Evolutionary conservation across 2,329 filamentous ascomycete species (phyloP).

Genomic region (Beauveria brongniartii): DNA sequence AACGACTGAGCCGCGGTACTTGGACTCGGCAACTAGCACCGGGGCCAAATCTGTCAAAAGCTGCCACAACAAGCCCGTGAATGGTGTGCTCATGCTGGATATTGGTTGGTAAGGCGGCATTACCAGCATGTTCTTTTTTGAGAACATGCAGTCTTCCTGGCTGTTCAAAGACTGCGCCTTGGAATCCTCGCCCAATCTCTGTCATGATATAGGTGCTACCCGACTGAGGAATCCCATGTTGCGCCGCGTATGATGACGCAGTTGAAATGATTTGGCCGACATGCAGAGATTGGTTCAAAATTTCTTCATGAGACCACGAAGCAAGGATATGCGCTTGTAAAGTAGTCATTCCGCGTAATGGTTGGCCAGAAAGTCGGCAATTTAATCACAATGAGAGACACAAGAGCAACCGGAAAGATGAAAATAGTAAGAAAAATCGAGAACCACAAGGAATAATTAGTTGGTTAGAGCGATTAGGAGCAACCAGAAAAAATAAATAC

Average conservation of each 20-base stretch:
- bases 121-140: constrained; percentile 15
- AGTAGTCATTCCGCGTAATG: neutral
- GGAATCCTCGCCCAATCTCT: constrained; percentile 21
- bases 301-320: neutral
- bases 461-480: rapidly evolving
- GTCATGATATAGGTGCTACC: neutral
- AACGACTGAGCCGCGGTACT: neutral
- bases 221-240: neutral
- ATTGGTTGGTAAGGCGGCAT: constrained; percentile 10
- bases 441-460: rapidly evolving
- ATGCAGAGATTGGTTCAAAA: neutral
- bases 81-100: constrained; percentile 9
- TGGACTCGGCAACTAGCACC: neutral
- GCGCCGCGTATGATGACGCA: neutral
- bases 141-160: constrained; percentile 6
- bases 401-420: too few species aligned
- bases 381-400: too few species aligned
- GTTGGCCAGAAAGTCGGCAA: rapidly evolving
- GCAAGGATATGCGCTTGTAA: neutral
- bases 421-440: too few species aligned
- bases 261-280: neutral
- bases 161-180: constrained; percentile 15
- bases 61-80: constrained; percentile 1
- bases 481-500: neutral
- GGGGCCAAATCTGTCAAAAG: constrained; percentile 8